These are phyloP conservation scores for Corchorus capsularis DNA, from an alignment of 345 rosid genomes.

Conservation along the genomic window DNA sequence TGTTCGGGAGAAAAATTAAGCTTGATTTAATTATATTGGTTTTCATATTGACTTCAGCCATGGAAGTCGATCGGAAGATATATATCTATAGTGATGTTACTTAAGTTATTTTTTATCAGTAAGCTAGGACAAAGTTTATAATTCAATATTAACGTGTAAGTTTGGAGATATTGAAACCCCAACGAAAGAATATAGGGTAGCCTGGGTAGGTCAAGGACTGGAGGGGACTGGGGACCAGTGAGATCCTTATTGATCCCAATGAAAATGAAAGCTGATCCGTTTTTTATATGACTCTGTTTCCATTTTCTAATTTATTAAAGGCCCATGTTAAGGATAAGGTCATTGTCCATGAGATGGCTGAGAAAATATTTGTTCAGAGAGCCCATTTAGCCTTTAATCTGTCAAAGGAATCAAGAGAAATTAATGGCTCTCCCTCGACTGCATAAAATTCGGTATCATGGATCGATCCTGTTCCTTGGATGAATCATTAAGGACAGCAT, in stretches of 20 bases:
- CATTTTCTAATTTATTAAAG: not conserved
- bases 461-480: not conserved
- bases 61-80: not conserved
- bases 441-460: no score
- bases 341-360: not conserved
- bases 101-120: not conserved
- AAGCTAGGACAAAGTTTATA: not conserved
- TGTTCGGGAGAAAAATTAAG: not conserved
- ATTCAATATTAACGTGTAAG: not conserved
- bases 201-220: not conserved
- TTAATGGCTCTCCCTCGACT: no score
- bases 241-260: slow-evolving; percentile 8
- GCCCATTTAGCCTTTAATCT: not conserved
- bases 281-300: not conserved
- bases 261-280: slow-evolving; percentile 14
- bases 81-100: no score
- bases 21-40: not conserved
- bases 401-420: not conserved
- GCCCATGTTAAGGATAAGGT: not conserved
- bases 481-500: not conserved
- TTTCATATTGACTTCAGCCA: not conserved
- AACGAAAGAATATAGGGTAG: not conserved
- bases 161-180: not conserved
- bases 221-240: not conserved
- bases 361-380: not conserved